Evolutionary conservation across 2,329 filamentous ascomycete genomes (phyloP), one percentile per base, ranked within the genome.

Genomic region (Pseudophaeomoniella oleicola): DNA sequence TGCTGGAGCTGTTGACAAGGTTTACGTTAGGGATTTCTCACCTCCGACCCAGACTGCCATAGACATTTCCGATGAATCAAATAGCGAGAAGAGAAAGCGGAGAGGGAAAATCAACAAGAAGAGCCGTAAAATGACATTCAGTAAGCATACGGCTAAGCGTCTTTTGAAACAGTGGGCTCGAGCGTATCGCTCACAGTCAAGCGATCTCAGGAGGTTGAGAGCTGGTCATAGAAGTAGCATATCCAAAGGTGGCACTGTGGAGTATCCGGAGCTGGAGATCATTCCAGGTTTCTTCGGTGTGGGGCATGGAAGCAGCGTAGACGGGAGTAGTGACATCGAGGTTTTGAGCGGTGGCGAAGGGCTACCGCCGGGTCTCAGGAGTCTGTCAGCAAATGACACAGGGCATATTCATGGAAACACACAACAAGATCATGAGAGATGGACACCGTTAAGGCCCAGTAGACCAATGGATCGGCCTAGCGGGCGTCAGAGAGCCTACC

Each of bases 181-280:
- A 19, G 13, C 44, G 4, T 47, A 46, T 32, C 34, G 43, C 10
- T 44, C 34, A 27, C 45, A 39, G 35, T 46, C 44, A 19, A 38
- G 34, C 19, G 46, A 48, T 32, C 29, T 44, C 11, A 41, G 35
- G 30, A 38, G 40, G 10, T 37, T 42, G 16, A 39, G 27, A n/a
- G 34, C 39, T 36, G 45, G 44, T 11, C 42, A 47, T 36, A 37
- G 45, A 15, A 44, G 44, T 38, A 45, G 40, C 32, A 41, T 48
- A 22, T 39, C 38, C 32, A 29, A 39, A 19, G 42, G 46, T 22
- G 43, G 31, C 4, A 38, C 34, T 15, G 40, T 41, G n/a, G 43
- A 42, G 30, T 44, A 41, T 39, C 46, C 45, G 3, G 44, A 49
- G 32, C 37, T 49, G 32, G 46, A 49, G 37, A 36, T 38, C 15